A percentile compares a stretch with the other conserved stretches of the same genome.
Evolutionary conservation across 768 basidiomycete species (phyloP).

Genomic region (Pleurotus tuoliensis): DNA sequence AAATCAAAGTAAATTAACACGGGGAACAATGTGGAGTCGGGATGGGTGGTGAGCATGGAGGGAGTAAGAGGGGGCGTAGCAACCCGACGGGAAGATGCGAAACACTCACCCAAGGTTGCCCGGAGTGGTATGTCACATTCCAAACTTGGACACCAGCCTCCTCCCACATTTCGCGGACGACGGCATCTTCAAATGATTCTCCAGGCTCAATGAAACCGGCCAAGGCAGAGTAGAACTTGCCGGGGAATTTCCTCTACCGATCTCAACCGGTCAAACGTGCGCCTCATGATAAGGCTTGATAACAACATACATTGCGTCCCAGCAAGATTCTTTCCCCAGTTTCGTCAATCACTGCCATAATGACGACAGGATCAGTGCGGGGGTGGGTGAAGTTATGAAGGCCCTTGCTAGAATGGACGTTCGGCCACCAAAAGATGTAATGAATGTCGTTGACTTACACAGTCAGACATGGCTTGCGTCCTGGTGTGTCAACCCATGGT

Average conservation of each 20-base stretch:
- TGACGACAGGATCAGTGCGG: slow-evolving; percentile 85
- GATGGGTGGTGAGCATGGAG: neutral
- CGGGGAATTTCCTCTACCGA: slow-evolving; percentile 58
- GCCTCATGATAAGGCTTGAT: slow-evolving; percentile 6
- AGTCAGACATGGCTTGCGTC: slow-evolving; percentile 66
- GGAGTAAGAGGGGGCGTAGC: neutral
- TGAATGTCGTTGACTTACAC: slow-evolving; percentile 38
- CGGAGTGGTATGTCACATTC: slow-evolving; percentile 81
- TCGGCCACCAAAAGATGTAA: slow-evolving; percentile 3
- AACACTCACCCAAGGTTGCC: slow-evolving; percentile 74
- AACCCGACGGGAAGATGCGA: neutral
- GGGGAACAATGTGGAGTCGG: neutral
- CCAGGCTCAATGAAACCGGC: slow-evolving; percentile 95
- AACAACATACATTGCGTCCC: slow-evolving; percentile 68
- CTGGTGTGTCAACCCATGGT: slow-evolving; percentile 68
- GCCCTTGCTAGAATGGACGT: slow-evolving; percentile 52
- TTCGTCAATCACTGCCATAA: slow-evolving; percentile 82
- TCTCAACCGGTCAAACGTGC: neutral
- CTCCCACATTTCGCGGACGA: slow-evolving; percentile 91
- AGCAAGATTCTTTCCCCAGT: slow-evolving; percentile 81
- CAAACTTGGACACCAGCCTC: slow-evolving; percentile 90
- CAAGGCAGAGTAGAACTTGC: slow-evolving; percentile 79
- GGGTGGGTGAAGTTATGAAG: slow-evolving; percentile 85
- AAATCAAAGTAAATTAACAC: slow-evolving; percentile 2
- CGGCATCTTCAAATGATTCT: slow-evolving; percentile 92